Conservation (phyloP, 139 green algal genomes). For the Gonium pectorale region DNA sequence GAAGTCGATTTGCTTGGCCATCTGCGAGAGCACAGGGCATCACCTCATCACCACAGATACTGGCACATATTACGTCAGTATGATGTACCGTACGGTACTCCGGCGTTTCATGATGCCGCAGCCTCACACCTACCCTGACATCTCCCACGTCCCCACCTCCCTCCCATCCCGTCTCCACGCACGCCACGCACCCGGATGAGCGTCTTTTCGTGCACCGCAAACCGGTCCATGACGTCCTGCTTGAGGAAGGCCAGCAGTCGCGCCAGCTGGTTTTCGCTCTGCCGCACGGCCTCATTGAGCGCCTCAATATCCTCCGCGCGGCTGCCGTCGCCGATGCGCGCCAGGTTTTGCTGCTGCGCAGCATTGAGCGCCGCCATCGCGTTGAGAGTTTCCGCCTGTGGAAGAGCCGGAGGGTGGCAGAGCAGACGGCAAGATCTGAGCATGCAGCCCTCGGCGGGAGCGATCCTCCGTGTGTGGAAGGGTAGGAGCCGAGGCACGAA, state of each 20-base stretch:
- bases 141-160: too few relatives aligned
- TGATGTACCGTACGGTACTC: too few relatives aligned
- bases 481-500: too few relatives aligned
- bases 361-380: constrained; percentile 41
- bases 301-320: constrained; percentile 35
- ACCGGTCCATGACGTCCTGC: constrained; percentile 50
- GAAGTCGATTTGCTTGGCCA: constrained; percentile 48
- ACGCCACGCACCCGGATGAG: constrained; percentile 34
- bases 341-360: constrained; percentile 40
- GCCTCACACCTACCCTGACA: too few relatives aligned
- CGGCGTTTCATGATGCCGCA: too few relatives aligned
- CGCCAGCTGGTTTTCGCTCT: constrained; percentile 48
- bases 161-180: too few relatives aligned
- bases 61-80: too few relatives aligned
- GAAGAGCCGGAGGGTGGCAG: not conserved
- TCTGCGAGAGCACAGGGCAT: not conserved
- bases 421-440: too few relatives aligned
- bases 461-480: too few relatives aligned
- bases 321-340: not conserved
- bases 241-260: constrained; percentile 45
- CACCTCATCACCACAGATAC: too few relatives aligned
- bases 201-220: constrained; percentile 39
- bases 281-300: constrained; percentile 40
- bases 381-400: constrained; percentile 31
- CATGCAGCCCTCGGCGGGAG: too few relatives aligned